A percentile compares a stretch with the other conserved stretches of the same genome.
Evolutionary conservation across 257 asterid species (phyloP).

Genomic region (Ligustrum vulgare): DNA sequence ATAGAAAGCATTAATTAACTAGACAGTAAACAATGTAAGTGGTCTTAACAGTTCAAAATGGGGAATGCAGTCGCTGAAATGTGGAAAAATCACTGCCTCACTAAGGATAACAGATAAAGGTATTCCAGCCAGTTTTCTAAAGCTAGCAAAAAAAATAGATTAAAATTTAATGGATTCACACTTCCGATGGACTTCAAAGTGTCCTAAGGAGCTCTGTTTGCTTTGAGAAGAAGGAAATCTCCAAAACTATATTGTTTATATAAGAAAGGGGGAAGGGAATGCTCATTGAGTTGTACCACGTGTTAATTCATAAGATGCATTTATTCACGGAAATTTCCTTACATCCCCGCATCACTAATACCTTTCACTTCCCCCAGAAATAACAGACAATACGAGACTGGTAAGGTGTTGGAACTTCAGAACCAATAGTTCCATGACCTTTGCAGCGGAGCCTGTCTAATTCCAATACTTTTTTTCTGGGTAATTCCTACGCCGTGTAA

Average conservation of each 20-base stretch:
- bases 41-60: slow-evolving; percentile 4
- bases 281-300: not conserved
- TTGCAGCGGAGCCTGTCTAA: not conserved
- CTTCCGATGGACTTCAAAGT: not conserved
- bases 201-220: not conserved
- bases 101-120: not conserved
- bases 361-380: not conserved
- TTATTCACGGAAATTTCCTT: not conserved
- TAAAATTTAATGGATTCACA: not conserved
- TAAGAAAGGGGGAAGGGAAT: not conserved
- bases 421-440: not conserved
- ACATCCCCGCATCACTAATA: not conserved
- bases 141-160: not conserved
- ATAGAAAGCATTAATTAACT: not conserved
- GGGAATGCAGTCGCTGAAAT: too few species aligned
- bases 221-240: not conserved
- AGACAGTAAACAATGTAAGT: slow-evolving; percentile 13
- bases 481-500: not conserved
- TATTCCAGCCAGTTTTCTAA: not conserved
- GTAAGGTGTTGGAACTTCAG: not conserved
- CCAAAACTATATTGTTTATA: not conserved
- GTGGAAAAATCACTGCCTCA: not conserved
- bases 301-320: not conserved
- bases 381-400: not conserved
- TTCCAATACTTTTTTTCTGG: not conserved